These are phyloP conservation scores for Amorphotheca resinae DNA, from an alignment of 495 filamentous ascomycete genomes.

Conservation along the genomic window DNA sequence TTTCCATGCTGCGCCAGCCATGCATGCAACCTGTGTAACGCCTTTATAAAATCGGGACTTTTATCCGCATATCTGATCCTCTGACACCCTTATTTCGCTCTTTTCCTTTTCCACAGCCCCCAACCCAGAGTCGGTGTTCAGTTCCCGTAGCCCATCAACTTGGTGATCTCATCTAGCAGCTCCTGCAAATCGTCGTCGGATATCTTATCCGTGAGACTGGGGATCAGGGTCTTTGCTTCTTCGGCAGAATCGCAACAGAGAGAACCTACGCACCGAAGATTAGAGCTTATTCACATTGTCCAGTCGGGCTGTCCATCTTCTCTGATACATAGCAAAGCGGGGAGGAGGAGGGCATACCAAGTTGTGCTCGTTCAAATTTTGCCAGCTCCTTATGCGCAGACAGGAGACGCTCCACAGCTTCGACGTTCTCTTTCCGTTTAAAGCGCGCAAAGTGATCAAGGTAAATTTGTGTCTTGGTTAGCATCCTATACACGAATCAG, in stretches of 20 bases:
- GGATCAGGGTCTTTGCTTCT: conserved; percentile 93
- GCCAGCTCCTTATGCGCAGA: conserved; percentile 65
- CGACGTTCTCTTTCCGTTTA: conserved; percentile 86
- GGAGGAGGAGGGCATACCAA: conserved; percentile 55
- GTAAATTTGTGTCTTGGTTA: conserved; percentile 81
- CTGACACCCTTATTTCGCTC: neutral
- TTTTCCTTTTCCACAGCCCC: too few species aligned
- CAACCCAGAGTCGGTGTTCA: too few species aligned
- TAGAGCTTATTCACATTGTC: neutral
- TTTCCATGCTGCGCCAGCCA: neutral
- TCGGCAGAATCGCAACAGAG: conserved; percentile 85
- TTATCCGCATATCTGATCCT: neutral
- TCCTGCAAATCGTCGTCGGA: conserved; percentile 75
- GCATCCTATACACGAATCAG: conserved; percentile 29
- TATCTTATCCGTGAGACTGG: conserved; percentile 79
- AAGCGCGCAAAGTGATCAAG: conserved; percentile 88
- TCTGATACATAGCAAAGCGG: neutral
- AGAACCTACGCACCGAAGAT: conserved; percentile 37
- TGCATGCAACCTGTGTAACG: neutral
- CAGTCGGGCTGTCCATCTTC: neutral
- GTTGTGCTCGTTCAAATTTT: conserved; percentile 84
- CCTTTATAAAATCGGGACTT: neutral
- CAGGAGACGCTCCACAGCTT: conserved; percentile 76
- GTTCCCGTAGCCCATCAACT: conserved; percentile 39
- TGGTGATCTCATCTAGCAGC: conserved; percentile 78